These are phyloP conservation scores for Termitomyces sp. DNA, from an alignment of 768 basidiomycete genomes.

Conservation along the genomic window DNA sequence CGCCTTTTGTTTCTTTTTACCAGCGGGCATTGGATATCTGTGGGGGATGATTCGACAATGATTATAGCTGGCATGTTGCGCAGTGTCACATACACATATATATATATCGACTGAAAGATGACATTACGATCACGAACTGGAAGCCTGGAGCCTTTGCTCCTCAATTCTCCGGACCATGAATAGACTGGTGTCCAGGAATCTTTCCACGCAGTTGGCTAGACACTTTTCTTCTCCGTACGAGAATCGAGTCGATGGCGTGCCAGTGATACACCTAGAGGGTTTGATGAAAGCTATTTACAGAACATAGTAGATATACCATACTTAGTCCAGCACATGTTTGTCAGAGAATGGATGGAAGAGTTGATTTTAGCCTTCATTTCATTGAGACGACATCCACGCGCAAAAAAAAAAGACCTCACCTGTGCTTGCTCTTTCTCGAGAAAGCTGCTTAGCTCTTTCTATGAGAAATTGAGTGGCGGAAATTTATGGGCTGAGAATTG, in stretches of 20 bases:
- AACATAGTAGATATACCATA: constrained; percentile 32
- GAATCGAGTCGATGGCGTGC: constrained; percentile 73
- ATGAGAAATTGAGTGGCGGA: constrained; percentile 5
- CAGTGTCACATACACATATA: background rate
- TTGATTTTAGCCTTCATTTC: constrained; percentile 45
- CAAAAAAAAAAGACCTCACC: constrained; percentile 34
- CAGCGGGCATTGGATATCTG: constrained; percentile 44
- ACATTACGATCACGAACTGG: constrained; percentile 6
- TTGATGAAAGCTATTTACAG: background rate
- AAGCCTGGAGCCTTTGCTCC: constrained; percentile 30
- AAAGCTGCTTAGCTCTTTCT: constrained; percentile 83
- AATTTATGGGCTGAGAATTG: background rate
- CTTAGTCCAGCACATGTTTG: constrained; percentile 92
- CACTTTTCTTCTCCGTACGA: constrained; percentile 78
- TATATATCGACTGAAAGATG: background rate
- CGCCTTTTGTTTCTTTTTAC: constrained; percentile 70
- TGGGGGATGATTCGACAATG: constrained; percentile 36
- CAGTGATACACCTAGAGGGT: constrained; percentile 65
- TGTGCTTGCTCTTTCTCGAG: constrained; percentile 81
- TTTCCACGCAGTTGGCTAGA: constrained; percentile 84
- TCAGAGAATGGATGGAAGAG: constrained; percentile 69
- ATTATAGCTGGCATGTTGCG: background rate
- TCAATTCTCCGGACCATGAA: constrained; percentile 73
- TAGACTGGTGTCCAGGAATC: constrained; percentile 84
- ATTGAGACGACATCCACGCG: constrained; percentile 5